Evolutionary conservation across 2,329 filamentous ascomycete genomes (phyloP), one percentile per base, ranked within the genome.

Genomic region (Chaetomium strumarium): DNA sequence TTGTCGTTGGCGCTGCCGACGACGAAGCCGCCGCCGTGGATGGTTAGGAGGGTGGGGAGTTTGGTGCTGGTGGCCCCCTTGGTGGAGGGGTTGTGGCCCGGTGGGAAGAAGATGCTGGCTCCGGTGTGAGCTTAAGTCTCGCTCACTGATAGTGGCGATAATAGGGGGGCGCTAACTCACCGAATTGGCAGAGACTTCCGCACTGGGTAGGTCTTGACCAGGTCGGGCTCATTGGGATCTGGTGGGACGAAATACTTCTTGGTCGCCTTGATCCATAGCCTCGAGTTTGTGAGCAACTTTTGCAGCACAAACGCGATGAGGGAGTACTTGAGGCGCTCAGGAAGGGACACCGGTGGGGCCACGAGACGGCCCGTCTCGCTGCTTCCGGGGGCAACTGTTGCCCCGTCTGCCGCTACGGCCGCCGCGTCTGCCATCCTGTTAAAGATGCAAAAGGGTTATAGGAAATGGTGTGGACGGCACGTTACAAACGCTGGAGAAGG

Each of bases 11-110:
- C 69, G 17, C 68, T 60, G 62, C 72, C 70, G 40, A 79, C 29
- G 29, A 68, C 66, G 60, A 76, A 78, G 37, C 75, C 76, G 53
- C 77, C 76, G 49, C 77, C 77, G 58, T 81, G 78, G 58, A 79
- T 70, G 49, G 74, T 70, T 41, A 81, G 65, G 42, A 78, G 67
- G 2, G 73, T 66, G 1, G 76, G 75, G 9, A 72, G 64, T 7
- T 62, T 63, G n/a, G 46, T 11, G 0, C 55, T 39, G 8, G 62
- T n/a, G 41, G 17, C 6, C 1, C 24, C 52, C 1, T 61, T 59
- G 40, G 17, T 7, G 5, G 61, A 51, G 39, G 55, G 58, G 51
- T 67, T 60, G 56, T 71, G 66, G 34, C 56, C 58, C 1, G 60
- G 58, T 1, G 74, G 73, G 41, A 70, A 68, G 64, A 75, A 76